Conservation (phyloP, 2,329 filamentous ascomycete genomes). For the Exophiala lecanii-corni region DNA sequence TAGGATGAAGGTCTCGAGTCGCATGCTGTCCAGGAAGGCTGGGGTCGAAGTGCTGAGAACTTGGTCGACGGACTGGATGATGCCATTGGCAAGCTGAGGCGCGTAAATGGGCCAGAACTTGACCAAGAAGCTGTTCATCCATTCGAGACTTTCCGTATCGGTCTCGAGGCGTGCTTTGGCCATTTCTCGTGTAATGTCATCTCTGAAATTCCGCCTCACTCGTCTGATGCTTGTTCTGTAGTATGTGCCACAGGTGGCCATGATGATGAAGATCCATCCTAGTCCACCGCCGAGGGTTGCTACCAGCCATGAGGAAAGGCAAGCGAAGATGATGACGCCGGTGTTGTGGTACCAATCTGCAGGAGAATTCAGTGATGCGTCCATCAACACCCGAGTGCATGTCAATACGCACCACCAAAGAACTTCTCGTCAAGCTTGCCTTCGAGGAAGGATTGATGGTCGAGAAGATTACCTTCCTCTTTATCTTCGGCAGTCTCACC, state of each 20-base stretch:
- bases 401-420: conserved; percentile 64
- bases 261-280: conserved; percentile 88
- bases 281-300: conserved; percentile 86
- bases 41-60: conserved; percentile 90
- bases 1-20: conserved; percentile 87
- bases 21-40: conserved; percentile 85
- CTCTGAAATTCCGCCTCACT: conserved; percentile 90
- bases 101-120: conserved; percentile 99
- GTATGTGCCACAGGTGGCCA: conserved; percentile 89
- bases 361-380: conserved; percentile 10
- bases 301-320: conserved; percentile 82
- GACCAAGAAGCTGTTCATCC: conserved; percentile 97
- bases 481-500: conserved; percentile 44
- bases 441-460: conserved; percentile 86
- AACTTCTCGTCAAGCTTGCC: conserved; percentile 79
- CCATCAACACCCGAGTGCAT: conserved; percentile 1
- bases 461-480: conserved; percentile 62
- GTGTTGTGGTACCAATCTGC: conserved; percentile 97
- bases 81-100: conserved; percentile 83
- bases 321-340: conserved; percentile 89
- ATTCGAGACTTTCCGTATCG: conserved; percentile 88
- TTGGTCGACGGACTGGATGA: conserved; percentile 92
- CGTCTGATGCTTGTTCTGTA: conserved; percentile 92
- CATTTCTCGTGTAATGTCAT: conserved; percentile 87
- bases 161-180: conserved; percentile 81